Evolutionary conservation across 805 yeast genomes (phyloP).

Genomic region (Ogataea paraovalis): DNA sequence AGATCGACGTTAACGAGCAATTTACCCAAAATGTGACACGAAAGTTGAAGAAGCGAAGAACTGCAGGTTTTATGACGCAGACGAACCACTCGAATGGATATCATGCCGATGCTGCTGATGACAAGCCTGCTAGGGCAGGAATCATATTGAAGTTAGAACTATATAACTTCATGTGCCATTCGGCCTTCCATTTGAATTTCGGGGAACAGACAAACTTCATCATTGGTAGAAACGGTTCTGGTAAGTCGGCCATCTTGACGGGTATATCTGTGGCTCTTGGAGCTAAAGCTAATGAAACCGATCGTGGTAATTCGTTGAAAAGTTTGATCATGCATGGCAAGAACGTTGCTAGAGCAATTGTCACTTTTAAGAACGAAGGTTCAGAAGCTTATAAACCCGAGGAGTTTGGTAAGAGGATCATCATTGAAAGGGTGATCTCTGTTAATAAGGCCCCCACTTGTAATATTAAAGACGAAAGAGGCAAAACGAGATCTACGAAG

Average conservation of each 20-base stretch:
- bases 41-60: constrained; percentile 18
- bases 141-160: constrained; percentile 60
- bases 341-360: constrained; percentile 59
- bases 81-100: constrained; percentile 8
- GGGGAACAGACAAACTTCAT: constrained; percentile 84
- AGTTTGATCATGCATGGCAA: constrained; percentile 76
- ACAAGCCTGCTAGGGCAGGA: constrained; percentile 51
- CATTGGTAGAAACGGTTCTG: constrained; percentile 88
- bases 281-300: constrained; percentile 82
- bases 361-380: constrained; percentile 63
- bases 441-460: constrained; percentile 52
- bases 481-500: constrained; percentile 53
- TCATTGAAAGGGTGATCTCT: constrained; percentile 62
- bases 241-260: constrained; percentile 83
- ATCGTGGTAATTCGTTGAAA: constrained; percentile 70
- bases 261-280: constrained; percentile 87
- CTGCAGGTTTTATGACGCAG: constrained; percentile 22
- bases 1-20: constrained; percentile 23
- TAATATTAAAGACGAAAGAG: constrained; percentile 47
- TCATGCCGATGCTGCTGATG: constrained; percentile 13
- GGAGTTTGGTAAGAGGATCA: constrained; percentile 63
- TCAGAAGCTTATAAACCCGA: constrained; percentile 61
- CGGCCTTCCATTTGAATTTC: constrained; percentile 65
- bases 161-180: constrained; percentile 87
- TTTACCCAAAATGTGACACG: constrained; percentile 28